Evolutionary conservation across 1,284 basidiomycete species (phyloP).

Genomic region (Ceratobasidium sp.): DNA sequence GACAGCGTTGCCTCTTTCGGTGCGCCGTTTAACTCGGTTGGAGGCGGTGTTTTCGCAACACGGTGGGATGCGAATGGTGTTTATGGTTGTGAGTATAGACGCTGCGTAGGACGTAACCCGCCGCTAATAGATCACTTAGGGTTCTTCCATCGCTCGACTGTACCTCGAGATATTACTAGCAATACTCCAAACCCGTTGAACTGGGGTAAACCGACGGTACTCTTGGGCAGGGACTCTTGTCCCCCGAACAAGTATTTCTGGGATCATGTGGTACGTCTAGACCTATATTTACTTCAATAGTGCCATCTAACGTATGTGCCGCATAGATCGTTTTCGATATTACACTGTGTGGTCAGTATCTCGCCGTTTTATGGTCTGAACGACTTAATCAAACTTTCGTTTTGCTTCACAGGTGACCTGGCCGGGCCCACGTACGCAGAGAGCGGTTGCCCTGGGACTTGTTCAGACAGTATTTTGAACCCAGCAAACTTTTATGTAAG

Average conservation of each 20-base stretch:
- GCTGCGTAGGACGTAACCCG: background rate
- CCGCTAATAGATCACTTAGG: conserved; percentile 59
- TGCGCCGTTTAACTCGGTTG: conserved; percentile 74
- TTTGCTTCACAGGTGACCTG: conserved; percentile 71
- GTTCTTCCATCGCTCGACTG: conserved; percentile 80
- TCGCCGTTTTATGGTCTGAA: background rate
- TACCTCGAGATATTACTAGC: conserved; percentile 74
- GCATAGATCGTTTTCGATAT: conserved; percentile 65
- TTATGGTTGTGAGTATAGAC: conserved; percentile 71
- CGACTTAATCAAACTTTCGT: background rate
- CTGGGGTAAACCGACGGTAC: conserved; percentile 77
- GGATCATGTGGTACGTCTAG: conserved; percentile 64
- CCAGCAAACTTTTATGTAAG: conserved; percentile 67
- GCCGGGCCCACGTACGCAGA: conserved; percentile 77
- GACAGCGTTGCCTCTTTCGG: conserved; percentile 81
- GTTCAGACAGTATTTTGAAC: conserved; percentile 72
- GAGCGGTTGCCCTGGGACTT: conserved; percentile 81
- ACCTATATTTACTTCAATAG: conserved; percentile 45
- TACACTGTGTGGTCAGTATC: conserved; percentile 74
- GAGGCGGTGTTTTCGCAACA: conserved; percentile 84
- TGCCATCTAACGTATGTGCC: background rate
- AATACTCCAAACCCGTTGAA: conserved; percentile 67
- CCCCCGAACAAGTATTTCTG: conserved; percentile 71
- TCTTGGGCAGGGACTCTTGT: conserved; percentile 67
- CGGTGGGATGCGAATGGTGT: conserved; percentile 82